Conservation (phyloP, 1,284 basidiomycete genomes). For the Ceratobasidium sp. region DNA sequence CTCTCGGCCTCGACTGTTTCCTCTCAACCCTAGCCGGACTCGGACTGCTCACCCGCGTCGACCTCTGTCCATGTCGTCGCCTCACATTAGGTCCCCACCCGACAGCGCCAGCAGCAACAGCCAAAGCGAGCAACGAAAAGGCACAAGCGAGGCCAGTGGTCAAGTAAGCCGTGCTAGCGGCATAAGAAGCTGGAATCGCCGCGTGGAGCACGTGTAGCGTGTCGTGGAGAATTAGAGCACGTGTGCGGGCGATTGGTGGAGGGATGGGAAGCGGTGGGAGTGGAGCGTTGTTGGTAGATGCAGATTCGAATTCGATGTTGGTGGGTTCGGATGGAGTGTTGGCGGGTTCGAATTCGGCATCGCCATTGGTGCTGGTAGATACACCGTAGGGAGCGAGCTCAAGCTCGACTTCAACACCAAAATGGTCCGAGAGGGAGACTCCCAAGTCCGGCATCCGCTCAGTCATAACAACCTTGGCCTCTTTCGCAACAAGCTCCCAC, state of each 20-base stretch:
- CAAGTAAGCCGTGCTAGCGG: conserved; percentile 39
- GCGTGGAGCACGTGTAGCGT: conserved; percentile 40
- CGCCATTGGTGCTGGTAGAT: neutral
- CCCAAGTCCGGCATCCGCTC: conserved; percentile 77
- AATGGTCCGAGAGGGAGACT: conserved; percentile 97
- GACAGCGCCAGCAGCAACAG: conserved; percentile 38
- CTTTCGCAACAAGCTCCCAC: conserved; percentile 61
- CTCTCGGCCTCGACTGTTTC: conserved; percentile 28
- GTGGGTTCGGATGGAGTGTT: too few relatives aligned
- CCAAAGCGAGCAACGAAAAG: conserved; percentile 36
- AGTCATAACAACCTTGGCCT: conserved; percentile 80
- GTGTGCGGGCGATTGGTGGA: conserved; percentile 35
- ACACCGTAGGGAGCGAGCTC: conserved; percentile 59
- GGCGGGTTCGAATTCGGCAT: neutral
- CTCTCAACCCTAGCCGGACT: conserved; percentile 30
- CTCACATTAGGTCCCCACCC: conserved; percentile 35
- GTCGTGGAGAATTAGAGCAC: conserved; percentile 35
- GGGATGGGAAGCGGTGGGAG: conserved; percentile 37
- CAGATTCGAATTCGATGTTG: too few relatives aligned
- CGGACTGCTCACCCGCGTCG: too few relatives aligned
- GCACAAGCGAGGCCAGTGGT: conserved; percentile 43
- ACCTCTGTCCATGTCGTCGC: neutral
- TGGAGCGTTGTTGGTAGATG: conserved; percentile 5
- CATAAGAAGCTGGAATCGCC: conserved; percentile 42
- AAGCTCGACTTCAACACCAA: conserved; percentile 88